phyloP scores from a whole-genome alignment of 495 filamentous ascomycete genomes.

The Trichoderma parareesei region DNA sequence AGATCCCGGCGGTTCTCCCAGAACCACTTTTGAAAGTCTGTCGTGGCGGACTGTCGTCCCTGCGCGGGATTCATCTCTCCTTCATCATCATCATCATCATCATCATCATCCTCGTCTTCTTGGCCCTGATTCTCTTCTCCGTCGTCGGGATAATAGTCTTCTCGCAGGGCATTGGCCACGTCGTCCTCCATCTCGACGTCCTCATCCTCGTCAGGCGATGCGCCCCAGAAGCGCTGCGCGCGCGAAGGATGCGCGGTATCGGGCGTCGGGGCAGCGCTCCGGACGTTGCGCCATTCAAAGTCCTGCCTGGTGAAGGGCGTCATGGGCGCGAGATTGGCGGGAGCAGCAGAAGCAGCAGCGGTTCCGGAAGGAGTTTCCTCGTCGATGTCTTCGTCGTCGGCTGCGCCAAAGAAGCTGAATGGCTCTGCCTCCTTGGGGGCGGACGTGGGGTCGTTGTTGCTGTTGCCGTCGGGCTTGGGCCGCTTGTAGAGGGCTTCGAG shows the following conservation, averaged over 20 bases:
- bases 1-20: slow-evolving; percentile 85
- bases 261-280: slow-evolving; percentile 88
- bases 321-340: slow-evolving; percentile 46
- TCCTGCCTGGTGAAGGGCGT: slow-evolving; percentile 77
- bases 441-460: slow-evolving; percentile 12
- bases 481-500: slow-evolving; percentile 86
- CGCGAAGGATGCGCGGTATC: slow-evolving; percentile 74
- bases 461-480: slow-evolving; percentile 32
- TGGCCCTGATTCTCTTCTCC: slow-evolving; percentile 20
- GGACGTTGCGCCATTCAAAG: slow-evolving; percentile 58
- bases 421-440: slow-evolving; percentile 19
- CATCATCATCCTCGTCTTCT: slow-evolving; percentile 28
- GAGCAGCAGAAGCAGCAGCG: neutral
- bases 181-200: slow-evolving; percentile 32
- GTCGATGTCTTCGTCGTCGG: slow-evolving; percentile 37
- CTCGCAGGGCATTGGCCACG: slow-evolving; percentile 8
- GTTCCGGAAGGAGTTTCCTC: slow-evolving; percentile 22
- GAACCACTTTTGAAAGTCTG: slow-evolving; percentile 82
- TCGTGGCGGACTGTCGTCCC: slow-evolving; percentile 27
- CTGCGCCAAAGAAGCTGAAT: slow-evolving; percentile 45
- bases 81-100: slow-evolving; percentile 29
- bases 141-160: neutral
- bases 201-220: slow-evolving; percentile 29
- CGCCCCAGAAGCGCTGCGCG: slow-evolving; percentile 37
- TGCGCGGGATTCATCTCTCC: slow-evolving; percentile 11